Evolutionary conservation across 2,329 filamentous ascomycete species (phyloP).

Genomic region (Fusarium sp.): DNA sequence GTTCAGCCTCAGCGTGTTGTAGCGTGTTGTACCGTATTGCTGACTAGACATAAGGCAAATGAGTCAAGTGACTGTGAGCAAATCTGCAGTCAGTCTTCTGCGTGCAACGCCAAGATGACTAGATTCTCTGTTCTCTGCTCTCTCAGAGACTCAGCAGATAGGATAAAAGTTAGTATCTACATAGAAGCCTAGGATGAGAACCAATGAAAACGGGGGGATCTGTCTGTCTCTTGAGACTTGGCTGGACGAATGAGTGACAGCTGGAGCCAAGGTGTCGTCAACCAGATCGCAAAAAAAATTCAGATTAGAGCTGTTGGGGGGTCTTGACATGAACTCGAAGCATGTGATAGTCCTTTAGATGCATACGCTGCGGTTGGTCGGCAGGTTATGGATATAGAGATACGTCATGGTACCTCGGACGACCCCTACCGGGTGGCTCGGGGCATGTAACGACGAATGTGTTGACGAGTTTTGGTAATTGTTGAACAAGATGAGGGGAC

Average conservation of each 20-base stretch:
- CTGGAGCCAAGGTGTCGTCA: conserved; percentile 37
- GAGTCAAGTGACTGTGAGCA: conserved; percentile 35
- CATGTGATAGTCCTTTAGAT: conserved; percentile 49
- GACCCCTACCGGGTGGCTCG: conserved; percentile 38
- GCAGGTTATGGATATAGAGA: conserved; percentile 36
- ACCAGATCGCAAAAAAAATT: conserved; percentile 18
- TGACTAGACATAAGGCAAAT: conserved; percentile 27
- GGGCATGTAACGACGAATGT: conserved; percentile 30
- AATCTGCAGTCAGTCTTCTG: conserved; percentile 36
- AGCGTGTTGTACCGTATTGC: conserved; percentile 14
- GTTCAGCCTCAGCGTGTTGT: conserved; percentile 24
- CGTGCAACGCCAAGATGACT: conserved; percentile 39
- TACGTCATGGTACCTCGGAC: conserved; percentile 33
- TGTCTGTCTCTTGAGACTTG: conserved; percentile 27
- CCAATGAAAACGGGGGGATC: conserved; percentile 28
- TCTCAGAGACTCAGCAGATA: conserved; percentile 2
- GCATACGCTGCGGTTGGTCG: conserved; percentile 37
- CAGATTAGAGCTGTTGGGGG: conserved; percentile 29
- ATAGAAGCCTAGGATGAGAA: conserved; percentile 1
- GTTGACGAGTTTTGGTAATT: conserved; percentile 26
- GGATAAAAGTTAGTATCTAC: neutral
- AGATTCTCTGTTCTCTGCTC: conserved; percentile 19
- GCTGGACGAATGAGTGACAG: conserved; percentile 13
- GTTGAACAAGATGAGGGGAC: conserved; percentile 18
- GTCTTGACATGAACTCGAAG: conserved; percentile 31